phyloP scores from a whole-genome alignment of 1,284 basidiomycete species.

The Chondrostereum purpureum region DNA sequence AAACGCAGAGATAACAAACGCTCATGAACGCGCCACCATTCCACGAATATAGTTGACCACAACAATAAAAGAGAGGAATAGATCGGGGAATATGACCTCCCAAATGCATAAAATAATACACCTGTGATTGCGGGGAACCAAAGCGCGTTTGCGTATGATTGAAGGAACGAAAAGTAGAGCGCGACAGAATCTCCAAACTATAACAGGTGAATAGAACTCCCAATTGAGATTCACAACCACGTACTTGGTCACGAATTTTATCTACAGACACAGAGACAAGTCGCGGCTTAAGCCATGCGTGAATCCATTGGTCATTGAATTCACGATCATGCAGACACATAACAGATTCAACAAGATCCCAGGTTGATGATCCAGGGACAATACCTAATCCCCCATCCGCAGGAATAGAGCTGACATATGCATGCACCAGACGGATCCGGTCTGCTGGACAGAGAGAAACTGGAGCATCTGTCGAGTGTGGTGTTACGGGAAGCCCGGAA shows the following conservation, averaged over 20 bases:
- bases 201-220: neutral
- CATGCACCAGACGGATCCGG: slow-evolving; percentile 73
- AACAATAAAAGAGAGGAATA: slow-evolving; percentile 73
- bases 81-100: slow-evolving; percentile 66
- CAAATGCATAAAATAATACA: slow-evolving; percentile 54
- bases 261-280: slow-evolving; percentile 26
- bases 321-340: slow-evolving; percentile 28
- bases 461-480: slow-evolving; percentile 34
- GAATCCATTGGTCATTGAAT: slow-evolving; percentile 33
- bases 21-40: slow-evolving; percentile 85
- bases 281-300: slow-evolving; percentile 54
- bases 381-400: slow-evolving; percentile 77
- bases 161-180: slow-evolving; percentile 26
- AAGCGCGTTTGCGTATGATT: slow-evolving; percentile 51
- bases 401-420: slow-evolving; percentile 65
- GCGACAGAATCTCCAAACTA: slow-evolving; percentile 85
- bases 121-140: slow-evolving; percentile 64
- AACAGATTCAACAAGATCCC: slow-evolving; percentile 75
- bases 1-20: slow-evolving; percentile 74
- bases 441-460: slow-evolving; percentile 54
- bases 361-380: slow-evolving; percentile 60
- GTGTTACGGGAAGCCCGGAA: slow-evolving; percentile 51
- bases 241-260: slow-evolving; percentile 33
- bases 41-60: slow-evolving; percentile 83
- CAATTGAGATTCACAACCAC: slow-evolving; percentile 7